phyloP scores from a whole-genome alignment of 768 basidiomycete species.

The Antrodiella citrinella region DNA sequence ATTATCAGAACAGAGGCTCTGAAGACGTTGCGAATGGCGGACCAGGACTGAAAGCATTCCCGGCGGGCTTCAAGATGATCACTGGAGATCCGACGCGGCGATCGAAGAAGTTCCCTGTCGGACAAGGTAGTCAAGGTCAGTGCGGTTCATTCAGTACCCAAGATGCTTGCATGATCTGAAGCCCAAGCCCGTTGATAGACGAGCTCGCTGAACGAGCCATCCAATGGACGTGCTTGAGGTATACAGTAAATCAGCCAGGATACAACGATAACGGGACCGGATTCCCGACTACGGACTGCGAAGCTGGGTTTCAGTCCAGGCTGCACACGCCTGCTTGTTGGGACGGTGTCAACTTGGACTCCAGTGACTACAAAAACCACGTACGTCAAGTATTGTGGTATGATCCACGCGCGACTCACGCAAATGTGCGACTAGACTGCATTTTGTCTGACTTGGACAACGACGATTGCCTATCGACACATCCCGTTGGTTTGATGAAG shows the following conservation, averaged over 20 bases:
- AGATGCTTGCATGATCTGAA: too few species aligned
- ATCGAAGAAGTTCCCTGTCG: not conserved
- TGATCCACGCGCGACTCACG: too few species aligned
- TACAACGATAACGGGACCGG: not conserved
- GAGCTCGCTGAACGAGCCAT: not conserved
- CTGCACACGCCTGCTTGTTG: slow-evolving; percentile 20
- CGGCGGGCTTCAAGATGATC: slow-evolving; percentile 35
- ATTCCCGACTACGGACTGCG: not conserved
- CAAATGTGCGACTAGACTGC: not conserved
- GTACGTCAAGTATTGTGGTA: slow-evolving; percentile 15
- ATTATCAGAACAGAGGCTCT: slow-evolving; percentile 35
- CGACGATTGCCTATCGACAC: slow-evolving; percentile 8
- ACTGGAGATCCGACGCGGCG: slow-evolving; percentile 23
- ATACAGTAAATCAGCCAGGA: not conserved
- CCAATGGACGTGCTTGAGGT: not conserved
- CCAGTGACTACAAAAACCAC: slow-evolving; percentile 26
- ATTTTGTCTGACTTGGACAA: slow-evolving; percentile 9
- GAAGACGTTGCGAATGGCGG: slow-evolving; percentile 32
- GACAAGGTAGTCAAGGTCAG: not conserved
- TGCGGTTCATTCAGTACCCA: not conserved
- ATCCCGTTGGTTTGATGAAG: slow-evolving; percentile 11
- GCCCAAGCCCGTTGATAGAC: too few species aligned
- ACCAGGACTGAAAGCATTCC: slow-evolving; percentile 33
- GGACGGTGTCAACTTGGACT: slow-evolving; percentile 29
- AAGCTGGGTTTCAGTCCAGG: not conserved